Percentiles rank a stretch among this genome's conserved stretches.
Evolutionary conservation across 768 basidiomycete genomes (phyloP).

Genomic region (Suillus placidus): DNA sequence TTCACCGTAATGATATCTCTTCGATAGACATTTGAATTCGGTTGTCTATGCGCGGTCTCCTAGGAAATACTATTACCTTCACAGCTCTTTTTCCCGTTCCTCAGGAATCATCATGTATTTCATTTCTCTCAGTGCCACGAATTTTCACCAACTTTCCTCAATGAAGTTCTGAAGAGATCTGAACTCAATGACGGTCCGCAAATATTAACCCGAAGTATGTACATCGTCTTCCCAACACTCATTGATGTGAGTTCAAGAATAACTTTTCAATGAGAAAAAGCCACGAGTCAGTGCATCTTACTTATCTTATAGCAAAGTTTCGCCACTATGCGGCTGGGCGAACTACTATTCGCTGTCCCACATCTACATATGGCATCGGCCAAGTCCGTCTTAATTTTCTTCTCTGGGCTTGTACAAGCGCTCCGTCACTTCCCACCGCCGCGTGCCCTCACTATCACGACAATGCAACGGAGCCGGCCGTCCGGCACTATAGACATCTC

Average conservation of each 20-base stretch:
- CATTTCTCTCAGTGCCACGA: conserved; percentile 4
- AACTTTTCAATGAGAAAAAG: conserved; percentile 4
- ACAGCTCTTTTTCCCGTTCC: not conserved
- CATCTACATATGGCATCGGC: conserved; percentile 1
- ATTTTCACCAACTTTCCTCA: conserved; percentile 10
- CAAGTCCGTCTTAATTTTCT: conserved; percentile 2
- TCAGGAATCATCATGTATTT: not conserved
- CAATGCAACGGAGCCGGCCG: conserved; percentile 1
- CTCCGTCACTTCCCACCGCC: conserved; percentile 2
- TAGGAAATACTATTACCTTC: conserved; percentile 22
- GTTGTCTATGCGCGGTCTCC: conserved; percentile 30
- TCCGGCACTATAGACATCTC: not conserved
- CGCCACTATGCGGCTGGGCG: conserved; percentile 1
- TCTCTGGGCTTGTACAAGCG: not conserved
- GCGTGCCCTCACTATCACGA: not conserved
- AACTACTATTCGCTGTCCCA: not conserved
- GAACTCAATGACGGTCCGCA: not conserved
- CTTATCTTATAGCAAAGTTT: conserved; percentile 1
- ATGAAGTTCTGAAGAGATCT: not conserved
- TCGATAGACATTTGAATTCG: not conserved
- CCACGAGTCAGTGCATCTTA: not conserved
- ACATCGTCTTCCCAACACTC: not conserved
- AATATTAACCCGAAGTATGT: not conserved
- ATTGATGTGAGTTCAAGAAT: not conserved
- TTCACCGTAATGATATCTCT: conserved; percentile 6